Conservation (phyloP, 1,139 yeast species). For the Yamadazyma oceani region DNA sequence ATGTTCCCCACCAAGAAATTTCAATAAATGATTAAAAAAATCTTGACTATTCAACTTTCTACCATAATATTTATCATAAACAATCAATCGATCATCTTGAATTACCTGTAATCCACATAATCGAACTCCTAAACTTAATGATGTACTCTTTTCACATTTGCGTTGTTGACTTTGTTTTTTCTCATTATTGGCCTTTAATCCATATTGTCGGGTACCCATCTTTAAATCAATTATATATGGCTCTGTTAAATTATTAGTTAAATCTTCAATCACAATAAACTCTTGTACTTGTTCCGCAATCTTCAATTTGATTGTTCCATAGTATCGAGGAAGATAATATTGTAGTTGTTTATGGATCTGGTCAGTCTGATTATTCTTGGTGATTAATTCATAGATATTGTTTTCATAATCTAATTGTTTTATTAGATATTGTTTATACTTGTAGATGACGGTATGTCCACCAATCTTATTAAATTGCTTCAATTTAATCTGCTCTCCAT, state of each 20-base stretch:
- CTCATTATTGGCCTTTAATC: constrained; percentile 77
- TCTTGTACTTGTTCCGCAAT: constrained; percentile 41
- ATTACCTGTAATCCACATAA: constrained; percentile 95
- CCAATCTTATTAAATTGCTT: constrained; percentile 73
- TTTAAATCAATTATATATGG: constrained; percentile 95
- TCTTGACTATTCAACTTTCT: constrained; percentile 76
- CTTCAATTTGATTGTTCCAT: constrained; percentile 47
- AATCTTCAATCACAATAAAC: constrained; percentile 85
- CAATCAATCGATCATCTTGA: constrained; percentile 57
- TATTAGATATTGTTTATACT: constrained; percentile 94
- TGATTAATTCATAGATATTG: constrained; percentile 81
- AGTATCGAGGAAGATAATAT: constrained; percentile 86
- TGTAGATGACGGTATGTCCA: constrained; percentile 95
- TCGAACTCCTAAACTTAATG: constrained; percentile 81
- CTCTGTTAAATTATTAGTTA: constrained; percentile 74
- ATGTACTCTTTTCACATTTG: constrained; percentile 82
- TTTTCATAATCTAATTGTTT: constrained; percentile 91
- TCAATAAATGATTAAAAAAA: constrained; percentile 69
- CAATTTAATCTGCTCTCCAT: neutral
- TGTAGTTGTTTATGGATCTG: constrained; percentile 65
- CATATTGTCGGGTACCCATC: constrained; percentile 98
- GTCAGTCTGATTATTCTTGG: constrained; percentile 33
- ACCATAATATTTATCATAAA: constrained; percentile 90
- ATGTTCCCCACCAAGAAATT: constrained; percentile 56
- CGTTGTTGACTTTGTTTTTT: constrained; percentile 79